Conservation (phyloP, 345 rosid genomes). For the Barbarea vulgaris region DNA sequence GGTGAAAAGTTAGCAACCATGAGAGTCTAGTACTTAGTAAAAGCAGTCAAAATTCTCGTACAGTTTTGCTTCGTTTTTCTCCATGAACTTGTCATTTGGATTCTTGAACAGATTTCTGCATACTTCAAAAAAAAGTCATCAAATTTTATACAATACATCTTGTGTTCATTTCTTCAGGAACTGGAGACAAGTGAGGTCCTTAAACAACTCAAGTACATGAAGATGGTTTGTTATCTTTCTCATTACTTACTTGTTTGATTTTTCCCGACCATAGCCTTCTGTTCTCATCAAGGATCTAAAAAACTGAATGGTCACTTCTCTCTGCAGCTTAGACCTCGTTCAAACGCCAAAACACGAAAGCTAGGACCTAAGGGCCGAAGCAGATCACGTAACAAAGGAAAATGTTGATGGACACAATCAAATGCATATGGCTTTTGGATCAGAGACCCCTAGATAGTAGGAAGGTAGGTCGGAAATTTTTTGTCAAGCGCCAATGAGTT, state of each 20-base stretch:
- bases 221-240: conserved; percentile 54
- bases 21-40: conserved; percentile 19
- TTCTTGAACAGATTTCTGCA: neutral
- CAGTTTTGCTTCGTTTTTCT: conserved; percentile 23
- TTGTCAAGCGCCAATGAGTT: conserved; percentile 16
- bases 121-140: neutral
- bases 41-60: conserved; percentile 3
- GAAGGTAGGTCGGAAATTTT: neutral
- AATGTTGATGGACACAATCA: neutral
- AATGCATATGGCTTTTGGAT: neutral
- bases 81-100: neutral
- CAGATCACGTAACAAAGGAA: conserved; percentile 10
- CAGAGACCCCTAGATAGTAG: conserved; percentile 2
- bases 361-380: conserved; percentile 16
- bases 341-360: conserved; percentile 49
- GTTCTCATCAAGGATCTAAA: neutral
- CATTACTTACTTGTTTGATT: conserved; percentile 7
- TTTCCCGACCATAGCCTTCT: neutral
- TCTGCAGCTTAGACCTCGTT: conserved; percentile 63
- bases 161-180: conserved; percentile 58
- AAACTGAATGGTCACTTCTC: conserved; percentile 23
- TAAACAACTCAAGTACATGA: conserved; percentile 74
- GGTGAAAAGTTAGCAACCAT: conserved; percentile 14
- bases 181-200: conserved; percentile 76
- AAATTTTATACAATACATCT: conserved; percentile 9